These are phyloP conservation scores for Gossypium arboreum DNA, from an alignment of 345 rosid species.

Conservation along the genomic window DNA sequence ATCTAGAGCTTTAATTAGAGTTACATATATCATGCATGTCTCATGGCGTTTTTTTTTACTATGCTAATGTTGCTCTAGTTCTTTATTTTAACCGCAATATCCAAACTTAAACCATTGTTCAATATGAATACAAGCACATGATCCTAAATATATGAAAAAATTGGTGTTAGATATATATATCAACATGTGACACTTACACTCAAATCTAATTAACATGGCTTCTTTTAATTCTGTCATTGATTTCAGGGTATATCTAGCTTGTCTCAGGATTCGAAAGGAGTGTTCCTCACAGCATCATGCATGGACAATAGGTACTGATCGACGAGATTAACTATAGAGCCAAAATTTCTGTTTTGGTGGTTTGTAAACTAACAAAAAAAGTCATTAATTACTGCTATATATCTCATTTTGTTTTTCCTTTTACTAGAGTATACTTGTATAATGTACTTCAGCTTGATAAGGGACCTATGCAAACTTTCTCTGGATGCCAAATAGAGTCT, in stretches of 20 bases:
- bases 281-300: slow-evolving; percentile 81
- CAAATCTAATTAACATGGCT: too few relatives aligned
- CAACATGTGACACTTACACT: too few relatives aligned
- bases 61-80: too few relatives aligned
- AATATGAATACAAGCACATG: too few relatives aligned
- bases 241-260: slow-evolving; percentile 82
- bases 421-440: slow-evolving; percentile 68
- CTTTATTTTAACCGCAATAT: too few relatives aligned
- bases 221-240: slow-evolving; percentile 5
- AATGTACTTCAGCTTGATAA: slow-evolving; percentile 70
- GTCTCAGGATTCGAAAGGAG: slow-evolving; percentile 83
- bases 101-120: too few relatives aligned
- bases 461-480: slow-evolving; percentile 66
- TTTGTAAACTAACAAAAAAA: background rate
- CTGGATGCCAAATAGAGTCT: slow-evolving; percentile 74
- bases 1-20: background rate
- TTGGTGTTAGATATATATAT: too few relatives aligned
- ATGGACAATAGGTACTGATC: slow-evolving; percentile 70
- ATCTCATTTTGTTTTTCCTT: slow-evolving; percentile 13
- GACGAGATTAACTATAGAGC: background rate
- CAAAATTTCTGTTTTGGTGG: background rate
- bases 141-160: too few relatives aligned
- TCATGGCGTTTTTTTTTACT: background rate
- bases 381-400: background rate
- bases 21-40: background rate